Base-by-base conservation (phyloP, 2,329 filamentous ascomycete genomes). In the Pseudocercospora vitis region DNA sequence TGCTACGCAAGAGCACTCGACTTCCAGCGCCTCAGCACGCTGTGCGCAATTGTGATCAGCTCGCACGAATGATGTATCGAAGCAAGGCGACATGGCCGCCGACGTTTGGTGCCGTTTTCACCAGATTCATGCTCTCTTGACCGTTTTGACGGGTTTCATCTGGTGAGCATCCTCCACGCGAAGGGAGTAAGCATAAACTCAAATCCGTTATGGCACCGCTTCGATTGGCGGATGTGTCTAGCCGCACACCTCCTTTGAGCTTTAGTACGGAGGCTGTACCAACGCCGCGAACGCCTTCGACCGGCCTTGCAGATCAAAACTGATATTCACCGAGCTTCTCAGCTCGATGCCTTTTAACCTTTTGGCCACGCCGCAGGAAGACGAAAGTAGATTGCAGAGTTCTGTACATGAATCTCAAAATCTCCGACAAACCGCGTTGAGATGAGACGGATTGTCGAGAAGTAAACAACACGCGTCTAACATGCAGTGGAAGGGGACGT, bases 51-150 rank as follows among this genome's bases (percentile, higher is more conserved):
- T n/a, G n/a, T n/a, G n/a, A n/a, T n/a, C n/a, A n/a, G n/a, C 2
- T 35, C 32, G 14, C 32, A 35, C 32, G 18, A n/a, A n/a, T n/a
- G n/a, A n/a, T n/a, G n/a, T n/a, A n/a, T n/a, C n/a, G n/a, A n/a
- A n/a, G n/a, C n/a, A n/a, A n/a, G n/a, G n/a, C n/a, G n/a, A n/a
- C n/a, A 18, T 9, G 16, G 19, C 37, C 19, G 37, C 37, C 23
- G 37, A 40, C 37, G 37, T 40, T 40, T n/a, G n/a, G n/a, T n/a
- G n/a, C n/a, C n/a, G n/a, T n/a, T n/a, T 19, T 45, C 24, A 45
- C 29, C 24, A 28, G 29, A n/a, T 26, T 24, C 23, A 29, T 45
- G 40, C 21, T 9, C 14, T 12, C 24, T 12, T 7, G n/a, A 14
- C 40, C 40, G 40, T 45, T 45, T 16, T 29, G 26, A 7, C 6